Conservation (phyloP, 768 basidiomycete species). For the Leccinum olivaceopallidum region DNA sequence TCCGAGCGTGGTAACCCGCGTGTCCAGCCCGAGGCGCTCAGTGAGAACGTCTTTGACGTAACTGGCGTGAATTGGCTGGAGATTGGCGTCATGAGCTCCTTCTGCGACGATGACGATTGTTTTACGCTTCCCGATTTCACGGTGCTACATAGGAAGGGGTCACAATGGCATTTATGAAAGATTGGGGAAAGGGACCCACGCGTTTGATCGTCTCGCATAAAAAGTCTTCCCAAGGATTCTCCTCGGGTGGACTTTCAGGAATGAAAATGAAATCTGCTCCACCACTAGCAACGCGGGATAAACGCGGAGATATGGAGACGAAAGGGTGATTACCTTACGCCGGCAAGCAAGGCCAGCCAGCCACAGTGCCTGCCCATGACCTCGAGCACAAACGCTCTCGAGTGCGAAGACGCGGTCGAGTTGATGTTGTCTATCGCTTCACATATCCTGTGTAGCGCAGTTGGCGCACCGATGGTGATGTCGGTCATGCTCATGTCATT, state of each 20-base stretch:
- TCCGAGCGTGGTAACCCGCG: conserved; percentile 94
- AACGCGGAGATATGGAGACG: neutral
- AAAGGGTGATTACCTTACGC: conserved; percentile 64
- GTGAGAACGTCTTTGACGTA: conserved; percentile 89
- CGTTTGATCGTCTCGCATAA: conserved; percentile 86
- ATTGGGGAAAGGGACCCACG: conserved; percentile 44
- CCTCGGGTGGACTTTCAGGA: conserved; percentile 84
- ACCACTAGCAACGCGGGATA: conserved; percentile 43
- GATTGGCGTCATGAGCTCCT: conserved; percentile 84
- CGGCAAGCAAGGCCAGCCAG: conserved; percentile 95
- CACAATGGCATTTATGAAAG: neutral
- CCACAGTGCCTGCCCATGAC: conserved; percentile 99
- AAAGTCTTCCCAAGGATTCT: conserved; percentile 83
- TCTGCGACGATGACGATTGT: conserved; percentile 99
- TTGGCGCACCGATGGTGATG: conserved; percentile 94
- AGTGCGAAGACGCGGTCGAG: conserved; percentile 94
- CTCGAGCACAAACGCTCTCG: conserved; percentile 95
- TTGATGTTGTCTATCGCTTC: conserved; percentile 98
- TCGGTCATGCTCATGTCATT: conserved; percentile 99
- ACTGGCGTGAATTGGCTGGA: conserved; percentile 91
- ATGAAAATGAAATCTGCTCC: conserved; percentile 99
- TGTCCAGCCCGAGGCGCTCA: conserved; percentile 87
- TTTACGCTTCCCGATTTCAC: conserved; percentile 90
- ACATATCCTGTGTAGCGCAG: conserved; percentile 94
- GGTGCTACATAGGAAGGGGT: conserved; percentile 58